Conservation (phyloP, 352 stramenopile species). For the Aphanomyces invadans region DNA sequence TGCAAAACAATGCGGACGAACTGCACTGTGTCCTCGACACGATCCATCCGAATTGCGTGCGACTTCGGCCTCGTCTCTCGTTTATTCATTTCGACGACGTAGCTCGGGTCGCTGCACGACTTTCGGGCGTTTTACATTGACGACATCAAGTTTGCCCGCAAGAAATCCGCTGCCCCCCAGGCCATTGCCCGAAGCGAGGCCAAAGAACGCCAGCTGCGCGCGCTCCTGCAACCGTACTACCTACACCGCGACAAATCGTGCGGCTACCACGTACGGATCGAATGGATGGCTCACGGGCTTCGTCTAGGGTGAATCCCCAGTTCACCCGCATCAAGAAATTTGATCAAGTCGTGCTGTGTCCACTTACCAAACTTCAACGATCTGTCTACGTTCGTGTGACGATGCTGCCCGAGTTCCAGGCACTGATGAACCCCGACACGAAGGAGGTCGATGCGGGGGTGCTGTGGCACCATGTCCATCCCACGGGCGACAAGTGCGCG, state of each 20-base stretch:
- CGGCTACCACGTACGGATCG: background rate
- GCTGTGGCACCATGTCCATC: conserved; percentile 63
- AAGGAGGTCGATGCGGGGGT: conserved; percentile 57
- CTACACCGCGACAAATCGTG: conserved; percentile 53
- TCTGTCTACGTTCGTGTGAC: conserved; percentile 61
- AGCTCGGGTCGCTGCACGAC: conserved; percentile 51
- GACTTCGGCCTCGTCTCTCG: no score
- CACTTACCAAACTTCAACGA: conserved; percentile 62
- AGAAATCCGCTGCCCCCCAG: conserved; percentile 61
- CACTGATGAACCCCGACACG: conserved; percentile 54
- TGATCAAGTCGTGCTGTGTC: conserved; percentile 76
- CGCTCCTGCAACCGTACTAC: conserved; percentile 56
- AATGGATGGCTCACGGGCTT: conserved; percentile 1
- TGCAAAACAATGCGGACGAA: conserved; percentile 47
- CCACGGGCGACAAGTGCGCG: conserved; percentile 35
- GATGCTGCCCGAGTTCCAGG: conserved; percentile 60
- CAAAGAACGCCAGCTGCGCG: conserved; percentile 62
- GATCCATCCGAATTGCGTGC: conserved; percentile 30
- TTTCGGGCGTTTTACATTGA: conserved; percentile 74
- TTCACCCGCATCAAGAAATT: conserved; percentile 67
- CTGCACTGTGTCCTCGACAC: conserved; percentile 70
- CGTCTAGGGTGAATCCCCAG: conserved; percentile 42
- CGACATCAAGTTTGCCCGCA: conserved; percentile 76
- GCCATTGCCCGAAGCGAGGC: conserved; percentile 47
- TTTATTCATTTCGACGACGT: conserved; percentile 40